phyloP scores from a whole-genome alignment of 305 asterid genomes.

The Withania somnifera region DNA sequence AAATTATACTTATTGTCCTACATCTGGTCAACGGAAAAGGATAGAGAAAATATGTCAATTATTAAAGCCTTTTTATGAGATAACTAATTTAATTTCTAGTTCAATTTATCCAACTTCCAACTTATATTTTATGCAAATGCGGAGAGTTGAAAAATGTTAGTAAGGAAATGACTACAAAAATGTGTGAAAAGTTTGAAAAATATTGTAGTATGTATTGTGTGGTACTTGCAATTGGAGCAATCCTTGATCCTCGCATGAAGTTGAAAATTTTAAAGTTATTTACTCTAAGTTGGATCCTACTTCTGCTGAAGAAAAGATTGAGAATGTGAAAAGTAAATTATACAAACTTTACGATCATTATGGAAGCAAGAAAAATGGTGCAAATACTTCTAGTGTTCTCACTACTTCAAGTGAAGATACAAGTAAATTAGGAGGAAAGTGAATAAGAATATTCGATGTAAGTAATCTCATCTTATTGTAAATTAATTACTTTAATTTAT shows the following conservation, averaged over 20 bases:
- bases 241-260: background rate
- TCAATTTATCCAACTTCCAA: background rate
- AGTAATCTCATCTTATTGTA: background rate
- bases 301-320: background rate
- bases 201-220: background rate
- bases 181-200: background rate
- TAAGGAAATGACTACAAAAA: background rate
- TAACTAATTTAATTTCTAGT: background rate
- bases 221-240: background rate
- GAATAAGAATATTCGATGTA: background rate
- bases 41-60: background rate
- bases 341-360: background rate
- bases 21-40: background rate
- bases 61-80: background rate
- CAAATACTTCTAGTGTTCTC: background rate
- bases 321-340: background rate
- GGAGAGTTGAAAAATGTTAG: background rate
- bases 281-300: background rate
- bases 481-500: background rate
- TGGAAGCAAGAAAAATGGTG: background rate
- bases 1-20: background rate
- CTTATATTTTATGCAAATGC: background rate
- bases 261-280: background rate
- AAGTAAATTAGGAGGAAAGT: background rate
- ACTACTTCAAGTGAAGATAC: background rate